phyloP scores from a whole-genome alignment of 1,284 basidiomycete species.

The Inonotus obliquus region DNA sequence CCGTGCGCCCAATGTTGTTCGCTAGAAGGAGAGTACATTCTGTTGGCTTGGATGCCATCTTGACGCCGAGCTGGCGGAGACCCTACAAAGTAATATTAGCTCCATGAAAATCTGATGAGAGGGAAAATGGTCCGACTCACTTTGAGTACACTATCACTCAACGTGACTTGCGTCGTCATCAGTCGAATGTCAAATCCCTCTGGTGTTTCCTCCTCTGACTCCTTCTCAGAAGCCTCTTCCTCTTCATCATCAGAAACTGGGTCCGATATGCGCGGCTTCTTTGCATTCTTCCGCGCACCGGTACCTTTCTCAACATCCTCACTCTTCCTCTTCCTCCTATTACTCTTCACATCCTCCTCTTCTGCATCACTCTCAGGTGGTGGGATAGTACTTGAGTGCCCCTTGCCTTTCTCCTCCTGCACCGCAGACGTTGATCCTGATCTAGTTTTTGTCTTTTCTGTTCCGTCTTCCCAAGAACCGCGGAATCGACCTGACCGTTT shows the following conservation, averaged over 20 bases:
- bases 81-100: slow-evolving; percentile 40
- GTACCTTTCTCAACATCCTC: slow-evolving; percentile 6
- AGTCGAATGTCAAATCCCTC: slow-evolving; percentile 7
- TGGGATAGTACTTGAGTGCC: slow-evolving; percentile 18
- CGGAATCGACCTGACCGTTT: slow-evolving; percentile 40
- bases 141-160: slow-evolving; percentile 51
- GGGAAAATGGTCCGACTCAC: slow-evolving; percentile 31
- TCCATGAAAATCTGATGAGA: too few relatives aligned
- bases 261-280: slow-evolving; percentile 7
- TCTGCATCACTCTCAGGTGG: slow-evolving; percentile 23
- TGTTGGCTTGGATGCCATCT: slow-evolving; percentile 49
- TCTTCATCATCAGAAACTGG: slow-evolving; percentile 21
- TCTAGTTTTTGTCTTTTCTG: slow-evolving; percentile 18
- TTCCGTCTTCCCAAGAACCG: slow-evolving; percentile 25
- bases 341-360: slow-evolving; percentile 23
- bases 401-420: neutral
- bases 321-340: slow-evolving; percentile 20
- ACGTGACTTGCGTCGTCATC: slow-evolving; percentile 55
- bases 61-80: slow-evolving; percentile 58
- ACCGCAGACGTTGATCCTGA: slow-evolving; percentile 20
- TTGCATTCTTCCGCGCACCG: slow-evolving; percentile 17
- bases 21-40: slow-evolving; percentile 77
- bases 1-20: slow-evolving; percentile 65
- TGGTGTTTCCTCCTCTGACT: neutral
- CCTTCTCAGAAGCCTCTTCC: slow-evolving; percentile 11